phyloP scores from a whole-genome alignment of 176 grass and related monocot species.

The Hyparrhenia diplandra region DNA sequence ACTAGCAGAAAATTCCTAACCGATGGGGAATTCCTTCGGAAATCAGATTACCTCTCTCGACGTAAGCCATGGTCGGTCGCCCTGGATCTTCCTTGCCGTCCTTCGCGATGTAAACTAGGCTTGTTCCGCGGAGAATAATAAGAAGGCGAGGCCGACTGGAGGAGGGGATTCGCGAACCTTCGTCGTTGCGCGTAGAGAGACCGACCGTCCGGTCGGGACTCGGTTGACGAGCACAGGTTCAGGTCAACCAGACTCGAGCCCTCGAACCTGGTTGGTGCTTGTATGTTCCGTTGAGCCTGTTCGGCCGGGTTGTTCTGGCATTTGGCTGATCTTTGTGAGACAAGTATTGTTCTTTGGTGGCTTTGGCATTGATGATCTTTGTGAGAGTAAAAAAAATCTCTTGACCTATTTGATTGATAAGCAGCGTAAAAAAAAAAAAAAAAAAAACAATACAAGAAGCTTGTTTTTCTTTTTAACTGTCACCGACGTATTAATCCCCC shows the following conservation, averaged over 20 bases:
- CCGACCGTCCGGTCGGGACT: background rate
- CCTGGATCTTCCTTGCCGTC: slow-evolving; percentile 11
- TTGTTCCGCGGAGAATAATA: background rate
- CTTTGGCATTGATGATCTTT: too few relatives aligned
- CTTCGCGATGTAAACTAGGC: slow-evolving; percentile 13
- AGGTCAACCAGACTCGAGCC: background rate
- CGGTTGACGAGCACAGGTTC: background rate
- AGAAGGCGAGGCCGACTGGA: background rate
- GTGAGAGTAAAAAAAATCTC: too few relatives aligned
- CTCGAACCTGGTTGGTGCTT: too few relatives aligned
- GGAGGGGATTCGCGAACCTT: slow-evolving; percentile 49
- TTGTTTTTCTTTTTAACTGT: too few relatives aligned
- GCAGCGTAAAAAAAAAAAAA: too few relatives aligned
- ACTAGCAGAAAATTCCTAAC: background rate
- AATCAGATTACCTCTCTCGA: slow-evolving; percentile 49
- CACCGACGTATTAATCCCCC: too few relatives aligned
- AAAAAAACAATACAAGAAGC: too few relatives aligned
- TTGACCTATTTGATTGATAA: too few relatives aligned
- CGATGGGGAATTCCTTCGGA: background rate
- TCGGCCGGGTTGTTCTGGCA: too few relatives aligned
- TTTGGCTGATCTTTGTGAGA: too few relatives aligned
- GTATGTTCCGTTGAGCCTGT: too few relatives aligned
- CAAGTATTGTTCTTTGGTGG: too few relatives aligned
- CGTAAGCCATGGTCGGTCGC: slow-evolving; percentile 41
- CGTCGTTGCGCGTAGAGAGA: background rate